Base-by-base conservation (phyloP, 2,329 filamentous ascomycete genomes). In the Monosporascus sp. region DNA sequence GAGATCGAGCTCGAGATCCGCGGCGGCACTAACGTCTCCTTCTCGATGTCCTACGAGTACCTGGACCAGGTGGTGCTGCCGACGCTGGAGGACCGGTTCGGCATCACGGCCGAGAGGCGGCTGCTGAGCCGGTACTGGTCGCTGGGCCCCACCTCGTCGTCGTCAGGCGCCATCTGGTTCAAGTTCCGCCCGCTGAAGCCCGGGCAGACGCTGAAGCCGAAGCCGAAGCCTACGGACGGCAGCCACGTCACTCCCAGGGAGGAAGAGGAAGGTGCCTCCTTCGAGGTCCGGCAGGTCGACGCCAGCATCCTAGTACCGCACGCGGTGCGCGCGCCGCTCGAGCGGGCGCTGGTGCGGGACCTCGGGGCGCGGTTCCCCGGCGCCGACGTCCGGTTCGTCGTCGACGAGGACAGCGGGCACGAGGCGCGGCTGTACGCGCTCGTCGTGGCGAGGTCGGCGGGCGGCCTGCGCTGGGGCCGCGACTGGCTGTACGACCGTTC, bases 61-160 rank as follows among this genome's bases (percentile, higher is more conserved):
- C 67, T 85, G 3, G 80, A 83, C 60, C 82, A 85, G 60, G 77
- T 85, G 0, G 70, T 86, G 1, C 66, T 84, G 34, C 82, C 82
- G 3, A 70, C 73, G 0, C 66, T 86, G 0, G 71, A 80, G 60
- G 68, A 72, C 2, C 70, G 72, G 3, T 83, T 84, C 51, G 73
- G 74, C 2, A 65, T 84, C 41, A 51, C 53, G 1, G 71, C 82
- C 3, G 72, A 78, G 54, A 64, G 80, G 7, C 59, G 65, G 18
- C 61, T 84, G 9, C 66, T 71, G 36, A 57, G 48, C 20, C 74
- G 81, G 7, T 76, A 79, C 9, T 86, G 82, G 82, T 74, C 72
- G 39, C 58, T 69, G 0, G 79, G 80, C 0, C 70, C 71, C 2
- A 56, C 65, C 1, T 56, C 22, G 11, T 17, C 65, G 18, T 65